phyloP scores from a whole-genome alignment of 2,329 filamentous ascomycete genomes.

The Apiospora sp. region DNA sequence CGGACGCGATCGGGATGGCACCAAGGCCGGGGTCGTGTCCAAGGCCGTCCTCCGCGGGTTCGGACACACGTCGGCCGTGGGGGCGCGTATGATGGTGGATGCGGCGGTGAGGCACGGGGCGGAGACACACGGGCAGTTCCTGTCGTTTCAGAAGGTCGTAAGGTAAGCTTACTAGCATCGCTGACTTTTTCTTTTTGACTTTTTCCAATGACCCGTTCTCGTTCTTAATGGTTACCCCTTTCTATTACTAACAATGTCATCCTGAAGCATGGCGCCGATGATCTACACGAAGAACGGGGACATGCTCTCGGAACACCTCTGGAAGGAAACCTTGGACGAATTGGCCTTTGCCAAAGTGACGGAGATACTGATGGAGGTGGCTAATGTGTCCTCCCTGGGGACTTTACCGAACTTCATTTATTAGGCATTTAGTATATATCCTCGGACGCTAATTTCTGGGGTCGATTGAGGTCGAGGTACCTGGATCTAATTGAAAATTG shows the following conservation, averaged over 20 bases:
- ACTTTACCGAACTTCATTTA: background rate
- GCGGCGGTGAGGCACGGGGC: slow-evolving; percentile 31
- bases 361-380: background rate
- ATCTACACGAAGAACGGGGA: slow-evolving; percentile 32
- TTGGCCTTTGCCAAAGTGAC: slow-evolving; percentile 33
- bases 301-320: slow-evolving; percentile 31
- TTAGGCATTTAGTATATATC: background rate
- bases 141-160: slow-evolving; percentile 31
- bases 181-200: background rate
- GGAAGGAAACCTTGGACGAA: slow-evolving; percentile 38
- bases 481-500: too few relatives aligned
- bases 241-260: background rate
- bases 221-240: background rate
- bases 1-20: background rate
- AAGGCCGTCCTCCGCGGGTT: slow-evolving; percentile 4
- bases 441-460: too few relatives aligned
- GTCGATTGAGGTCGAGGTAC: too few relatives aligned
- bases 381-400: background rate
- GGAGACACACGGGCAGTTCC: slow-evolving; percentile 33
- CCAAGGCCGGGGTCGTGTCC: background rate
- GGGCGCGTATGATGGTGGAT: slow-evolving; percentile 32
- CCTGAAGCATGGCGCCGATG: slow-evolving; percentile 32
- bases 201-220: background rate
- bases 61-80: slow-evolving; percentile 28
- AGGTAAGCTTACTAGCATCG: slow-evolving; percentile 29